Evolutionary conservation across 345 rosid species (phyloP), one percentile per base, ranked within the genome.

Genomic region (Moricandia arvensis): DNA sequence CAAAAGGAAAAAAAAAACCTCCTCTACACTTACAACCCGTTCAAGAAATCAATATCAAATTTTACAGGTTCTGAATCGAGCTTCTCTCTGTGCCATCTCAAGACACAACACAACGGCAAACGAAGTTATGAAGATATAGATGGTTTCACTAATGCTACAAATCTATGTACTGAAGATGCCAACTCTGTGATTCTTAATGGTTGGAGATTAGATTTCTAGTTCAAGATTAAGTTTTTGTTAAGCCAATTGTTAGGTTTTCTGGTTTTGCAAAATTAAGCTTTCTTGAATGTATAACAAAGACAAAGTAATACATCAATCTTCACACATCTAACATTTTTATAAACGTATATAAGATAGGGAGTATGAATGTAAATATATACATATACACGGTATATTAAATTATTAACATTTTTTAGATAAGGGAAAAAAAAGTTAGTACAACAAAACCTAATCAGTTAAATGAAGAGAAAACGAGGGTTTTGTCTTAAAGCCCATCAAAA

Each of bases 391-490:
- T 47, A 11, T 33, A 17, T 30, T 38, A 15, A 27, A 16, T 37
- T 53, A 51, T 5, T n/a, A 49, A 24, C 17, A 15, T 18, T 49
- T 30, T 18, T 2, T 16, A 16, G 47, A 18, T 26, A 11, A 49
- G 21, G 4, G 21, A 4, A n/a, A 43, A 30, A n/a, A 64, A 17
- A 70, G 77, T 72, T 37, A 73, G 78, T 61, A 73, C 69, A 79
- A 73, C 70, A 72, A 79, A 79, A 79, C 78, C 74, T 60, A 79
- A 73, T 43, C 33, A 66, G 74, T 72, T 73, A 68, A 73, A 68
- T 67, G 78, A 67, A 79, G 74, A 68, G 81, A 73, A 67, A 79
- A 62, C 70, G 81, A 78, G 74, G 74, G 82, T 78, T 78, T 78
- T 78, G 81, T 78, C 81, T 66, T 72, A 66, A 72, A 78, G 79